phyloP scores from a whole-genome alignment of 2,329 filamentous ascomycete genomes.

The Eutypa lata region DNA sequence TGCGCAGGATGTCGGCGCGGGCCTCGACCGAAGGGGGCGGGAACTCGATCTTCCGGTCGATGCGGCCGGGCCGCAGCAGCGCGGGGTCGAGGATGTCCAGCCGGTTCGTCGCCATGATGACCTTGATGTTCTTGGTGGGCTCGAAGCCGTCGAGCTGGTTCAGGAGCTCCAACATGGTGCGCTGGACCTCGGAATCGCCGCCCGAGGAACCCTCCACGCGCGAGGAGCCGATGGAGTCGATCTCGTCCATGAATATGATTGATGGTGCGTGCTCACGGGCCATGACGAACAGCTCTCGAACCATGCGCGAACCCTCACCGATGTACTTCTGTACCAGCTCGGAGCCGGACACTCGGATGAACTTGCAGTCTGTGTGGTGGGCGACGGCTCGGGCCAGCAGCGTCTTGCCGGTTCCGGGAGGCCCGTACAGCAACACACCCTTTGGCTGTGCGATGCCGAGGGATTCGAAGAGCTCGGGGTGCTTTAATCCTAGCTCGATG shows the following conservation, averaged over 20 bases:
- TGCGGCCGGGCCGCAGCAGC: constrained; percentile 89
- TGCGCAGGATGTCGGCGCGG: constrained; percentile 93
- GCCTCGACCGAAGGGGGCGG: constrained; percentile 95
- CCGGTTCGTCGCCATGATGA: constrained; percentile 99
- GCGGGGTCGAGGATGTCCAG: constrained; percentile 96
- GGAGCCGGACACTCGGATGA: constrained; percentile 93
- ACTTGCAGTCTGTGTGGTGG: constrained; percentile 98
- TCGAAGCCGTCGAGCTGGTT: constrained; percentile 99
- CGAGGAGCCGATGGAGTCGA: constrained; percentile 96
- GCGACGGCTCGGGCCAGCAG: constrained; percentile 91
- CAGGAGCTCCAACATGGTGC: constrained; percentile 96
- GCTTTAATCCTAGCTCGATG: constrained; percentile 96
- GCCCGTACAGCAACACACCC: constrained; percentile 93
- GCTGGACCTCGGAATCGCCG: constrained; percentile 95
- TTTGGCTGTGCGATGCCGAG: constrained; percentile 98
- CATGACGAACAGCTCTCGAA: constrained; percentile 98
- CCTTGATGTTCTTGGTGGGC: constrained; percentile 99
- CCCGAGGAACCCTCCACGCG: constrained; percentile 94
- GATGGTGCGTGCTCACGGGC: constrained; percentile 95
- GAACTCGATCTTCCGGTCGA: constrained; percentile 99
- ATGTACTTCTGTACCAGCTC: constrained; percentile 99
- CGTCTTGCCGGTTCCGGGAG: constrained; percentile 96
- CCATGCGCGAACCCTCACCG: constrained; percentile 96
- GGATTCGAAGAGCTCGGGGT: constrained; percentile 98
- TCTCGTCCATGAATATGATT: constrained; percentile 99